Evolutionary conservation across 2,329 filamentous ascomycete genomes (phyloP).

Genomic region (Aschersonia sp.): DNA sequence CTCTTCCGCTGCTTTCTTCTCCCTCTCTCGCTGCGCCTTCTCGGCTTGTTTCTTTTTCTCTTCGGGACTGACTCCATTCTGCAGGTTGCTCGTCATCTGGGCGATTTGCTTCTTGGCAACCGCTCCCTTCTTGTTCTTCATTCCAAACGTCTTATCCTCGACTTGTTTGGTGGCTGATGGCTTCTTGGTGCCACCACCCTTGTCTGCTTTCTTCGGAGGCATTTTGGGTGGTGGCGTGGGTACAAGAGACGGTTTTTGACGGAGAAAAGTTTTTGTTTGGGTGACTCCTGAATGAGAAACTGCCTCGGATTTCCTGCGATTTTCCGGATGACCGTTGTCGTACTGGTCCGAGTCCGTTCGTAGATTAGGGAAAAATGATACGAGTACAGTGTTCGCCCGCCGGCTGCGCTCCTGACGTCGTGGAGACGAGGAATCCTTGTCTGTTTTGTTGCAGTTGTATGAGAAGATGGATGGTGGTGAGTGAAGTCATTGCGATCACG

Average conservation of each 20-base stretch:
- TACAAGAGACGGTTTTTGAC: neutral
- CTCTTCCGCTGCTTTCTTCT: constrained; percentile 81
- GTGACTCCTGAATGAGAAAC: too few species aligned
- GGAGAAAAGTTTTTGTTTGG: neutral
- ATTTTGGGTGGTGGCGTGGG: constrained; percentile 35
- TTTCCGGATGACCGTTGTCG: too few species aligned
- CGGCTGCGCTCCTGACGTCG: constrained; percentile 2
- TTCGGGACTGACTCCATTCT: constrained; percentile 65
- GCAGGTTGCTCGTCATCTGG: constrained; percentile 60
- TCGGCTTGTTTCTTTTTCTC: constrained; percentile 68
- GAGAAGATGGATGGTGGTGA: constrained; percentile 7
- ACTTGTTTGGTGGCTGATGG: constrained; percentile 45
- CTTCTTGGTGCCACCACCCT: constrained; percentile 40
- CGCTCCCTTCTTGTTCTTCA: constrained; percentile 99
- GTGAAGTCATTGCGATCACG: constrained; percentile 14
- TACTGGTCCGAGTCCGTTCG: neutral
- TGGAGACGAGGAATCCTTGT: constrained; percentile 4
- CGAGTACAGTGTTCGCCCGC: neutral
- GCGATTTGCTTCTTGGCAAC: constrained; percentile 83
- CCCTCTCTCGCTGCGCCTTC: constrained; percentile 56
- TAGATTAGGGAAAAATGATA: neutral
- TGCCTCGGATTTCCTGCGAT: too few species aligned
- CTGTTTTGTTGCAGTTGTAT: constrained; percentile 6
- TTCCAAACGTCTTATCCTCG: constrained; percentile 95
- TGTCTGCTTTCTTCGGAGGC: constrained; percentile 54